phyloP scores from a whole-genome alignment of 306 rosid genomes.

The Trifolium pratense region DNA sequence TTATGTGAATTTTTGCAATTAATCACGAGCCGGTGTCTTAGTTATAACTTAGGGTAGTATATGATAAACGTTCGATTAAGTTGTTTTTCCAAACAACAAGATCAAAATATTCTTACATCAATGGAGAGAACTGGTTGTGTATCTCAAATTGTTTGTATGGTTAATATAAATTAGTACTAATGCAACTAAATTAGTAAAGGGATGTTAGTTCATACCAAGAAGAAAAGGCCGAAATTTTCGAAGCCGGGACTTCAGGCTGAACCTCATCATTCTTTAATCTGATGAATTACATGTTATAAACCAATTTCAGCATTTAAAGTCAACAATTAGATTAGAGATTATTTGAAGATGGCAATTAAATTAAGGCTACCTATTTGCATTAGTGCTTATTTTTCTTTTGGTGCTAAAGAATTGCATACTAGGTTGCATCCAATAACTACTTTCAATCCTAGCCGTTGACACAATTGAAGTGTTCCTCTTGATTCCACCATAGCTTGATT shows the following conservation, averaged over 20 bases:
- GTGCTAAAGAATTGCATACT: constrained; percentile 47
- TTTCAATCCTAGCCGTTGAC: constrained; percentile 7
- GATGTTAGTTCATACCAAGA: constrained; percentile 41
- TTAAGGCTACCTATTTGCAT: constrained; percentile 43
- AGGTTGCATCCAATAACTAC: constrained; percentile 31
- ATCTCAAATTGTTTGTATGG: constrained; percentile 13
- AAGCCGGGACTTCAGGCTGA: constrained; percentile 37
- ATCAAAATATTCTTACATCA: neutral
- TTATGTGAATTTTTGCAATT: too few species aligned
- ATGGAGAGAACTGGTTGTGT: neutral
- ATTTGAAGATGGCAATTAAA: constrained; percentile 15
- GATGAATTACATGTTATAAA: neutral
- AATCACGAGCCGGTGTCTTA: too few species aligned
- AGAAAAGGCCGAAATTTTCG: constrained; percentile 36
- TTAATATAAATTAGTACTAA: constrained; percentile 11
- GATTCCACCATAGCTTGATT: constrained; percentile 15
- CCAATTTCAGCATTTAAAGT: constrained; percentile 12
- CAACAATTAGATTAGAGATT: neutral
- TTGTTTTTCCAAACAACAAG: neutral
- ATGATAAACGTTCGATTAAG: too few species aligned
- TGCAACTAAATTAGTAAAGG: constrained; percentile 28
- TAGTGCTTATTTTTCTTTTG: constrained; percentile 36
- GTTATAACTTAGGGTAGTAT: too few species aligned
- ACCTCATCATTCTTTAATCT: constrained; percentile 36
- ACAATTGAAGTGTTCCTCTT: constrained; percentile 38